phyloP scores from a whole-genome alignment of 2,329 filamentous ascomycete species.

The Penicillium glabrum region DNA sequence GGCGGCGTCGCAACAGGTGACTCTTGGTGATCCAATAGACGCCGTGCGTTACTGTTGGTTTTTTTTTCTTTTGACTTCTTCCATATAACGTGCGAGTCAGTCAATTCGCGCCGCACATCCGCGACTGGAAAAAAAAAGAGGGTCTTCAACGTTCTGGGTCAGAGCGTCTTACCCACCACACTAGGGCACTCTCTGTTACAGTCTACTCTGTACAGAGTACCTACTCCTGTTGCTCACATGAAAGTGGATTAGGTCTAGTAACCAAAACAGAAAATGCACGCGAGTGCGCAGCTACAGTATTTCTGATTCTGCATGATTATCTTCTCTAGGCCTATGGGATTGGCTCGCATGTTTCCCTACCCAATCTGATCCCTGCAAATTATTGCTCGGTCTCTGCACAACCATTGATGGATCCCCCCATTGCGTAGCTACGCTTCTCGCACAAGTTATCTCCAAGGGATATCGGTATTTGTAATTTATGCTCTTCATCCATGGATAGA shows the following conservation, averaged over 20 bases:
- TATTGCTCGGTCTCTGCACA: neutral
- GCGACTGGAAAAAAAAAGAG: neutral
- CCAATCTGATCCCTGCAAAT: slow-evolving; percentile 13
- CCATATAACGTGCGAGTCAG: slow-evolving; percentile 1
- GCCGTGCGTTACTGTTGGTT: slow-evolving; percentile 26
- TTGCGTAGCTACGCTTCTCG: neutral
- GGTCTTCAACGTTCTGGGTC: slow-evolving; percentile 9
- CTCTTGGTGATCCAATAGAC: slow-evolving; percentile 25
- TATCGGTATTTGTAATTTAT: neutral
- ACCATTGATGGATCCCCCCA: neutral
- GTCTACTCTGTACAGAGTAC: neutral
- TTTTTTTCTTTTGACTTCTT: slow-evolving; percentile 9
- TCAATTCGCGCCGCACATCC: neutral
- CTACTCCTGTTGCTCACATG: slow-evolving; percentile 5
- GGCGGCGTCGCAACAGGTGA: slow-evolving; percentile 25
- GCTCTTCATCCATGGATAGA: neutral
- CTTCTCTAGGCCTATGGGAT: slow-evolving; percentile 5
- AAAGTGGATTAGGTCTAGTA: neutral
- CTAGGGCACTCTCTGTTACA: neutral
- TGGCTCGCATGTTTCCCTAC: slow-evolving; percentile 17
- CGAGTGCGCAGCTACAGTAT: slow-evolving; percentile 1
- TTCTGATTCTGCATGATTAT: slow-evolving; percentile 19
- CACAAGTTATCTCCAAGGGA: neutral
- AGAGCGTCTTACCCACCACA: slow-evolving; percentile 4
- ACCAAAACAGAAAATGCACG: slow-evolving; percentile 16